Evolutionary conservation across 768 basidiomycete species (phyloP), one percentile per base, ranked within the genome.

Genomic region (Hericium erinaceus): DNA sequence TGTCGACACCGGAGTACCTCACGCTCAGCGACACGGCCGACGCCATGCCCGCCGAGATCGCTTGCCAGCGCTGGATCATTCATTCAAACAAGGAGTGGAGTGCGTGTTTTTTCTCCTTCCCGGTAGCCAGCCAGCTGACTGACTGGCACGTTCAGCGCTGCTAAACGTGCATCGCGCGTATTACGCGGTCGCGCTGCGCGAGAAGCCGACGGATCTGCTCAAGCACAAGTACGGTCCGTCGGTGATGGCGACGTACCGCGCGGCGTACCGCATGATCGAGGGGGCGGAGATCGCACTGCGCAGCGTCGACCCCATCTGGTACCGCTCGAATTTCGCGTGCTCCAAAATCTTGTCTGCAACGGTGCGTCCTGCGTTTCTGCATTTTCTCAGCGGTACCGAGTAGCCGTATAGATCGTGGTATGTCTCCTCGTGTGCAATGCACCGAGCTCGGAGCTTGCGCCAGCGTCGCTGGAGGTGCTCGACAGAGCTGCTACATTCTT

Each of bases 211-310:
- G 8, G 82, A 87, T 56, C 72, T 82, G 2, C 71, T 83, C 51
- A 75, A 75, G 57, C 85, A 89, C 63, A 77, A 73, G 63, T 88
- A 82, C 66, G 76, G 81, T 0, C 81, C 83, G 1, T 90, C 88
- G 1, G 83, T 88, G 5, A 77, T 85, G 67, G 83, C 88, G 0
- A 80, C 81, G 13, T 89, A 86, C 68, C 83, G 85, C 2, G 85
- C 84, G 2, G 82, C 85, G 4, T 88, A 84, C 81, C 73, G 86
- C 15, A 64, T 87, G 33, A 80, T 83, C 41, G 74, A 78, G 49
- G 74, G 74, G 0, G 70, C 85, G 54, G 70, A 71, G 16, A 67
- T 74, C n/a, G 69, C 75, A 1, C 79, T 77, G 69, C 65, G 67
- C 15, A 58, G 64, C 18, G 68, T 73, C 4, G 76, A 80, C 1